Base-by-base conservation (phyloP, 805 yeast genomes). In the Cyberlindnera xylosilytica region DNA sequence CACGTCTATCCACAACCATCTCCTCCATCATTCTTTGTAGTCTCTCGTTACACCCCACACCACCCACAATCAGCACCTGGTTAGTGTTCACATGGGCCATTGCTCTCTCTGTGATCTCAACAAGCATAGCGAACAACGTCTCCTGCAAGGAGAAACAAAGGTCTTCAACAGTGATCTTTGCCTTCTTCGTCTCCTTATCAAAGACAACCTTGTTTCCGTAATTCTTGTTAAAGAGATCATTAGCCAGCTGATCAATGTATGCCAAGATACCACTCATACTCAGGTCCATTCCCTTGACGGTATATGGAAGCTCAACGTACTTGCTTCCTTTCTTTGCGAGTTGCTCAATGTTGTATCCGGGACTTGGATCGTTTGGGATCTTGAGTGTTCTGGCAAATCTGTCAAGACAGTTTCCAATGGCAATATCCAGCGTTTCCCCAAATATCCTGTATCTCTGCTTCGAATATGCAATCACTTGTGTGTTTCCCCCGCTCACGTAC, bases 351-450 rank as follows among this genome's bases (percentile, higher is more conserved):
- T 93, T 93, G 65, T 88, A 93, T 2, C 99, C 99, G 0, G 99
- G 99, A 12, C 93, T 87, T 3, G 99, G 99, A 37, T 82, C 86
- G 62, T 93, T 93, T 2, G 97, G 78, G 36, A 93, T 93, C 58
- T 74, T 79, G 46, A 93, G 69, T 1, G 95, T 86, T 41, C 99
- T 72, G 0, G 99, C 99, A 73, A 93, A 93, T 52, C 99, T 65
- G 61, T 93, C 99, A 38, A 93, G 68, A 65, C 99, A 93, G 63
- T 93, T 93, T 1, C 99, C 99, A 44, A 93, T 88, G 17, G 99
- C 99, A 28, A 93, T 93, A 59, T 93, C 99, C 44, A 93, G 68
- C 1, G 99, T 93, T 62, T 93, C 99, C n/a, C 99, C 99, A 63
- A 93, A 93, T n/a, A 93, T 93, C 52, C 99, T 75, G 65, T 93